Conservation (phyloP, 2,329 filamentous ascomycete genomes). For the Uncinocarpus reesii region DNA sequence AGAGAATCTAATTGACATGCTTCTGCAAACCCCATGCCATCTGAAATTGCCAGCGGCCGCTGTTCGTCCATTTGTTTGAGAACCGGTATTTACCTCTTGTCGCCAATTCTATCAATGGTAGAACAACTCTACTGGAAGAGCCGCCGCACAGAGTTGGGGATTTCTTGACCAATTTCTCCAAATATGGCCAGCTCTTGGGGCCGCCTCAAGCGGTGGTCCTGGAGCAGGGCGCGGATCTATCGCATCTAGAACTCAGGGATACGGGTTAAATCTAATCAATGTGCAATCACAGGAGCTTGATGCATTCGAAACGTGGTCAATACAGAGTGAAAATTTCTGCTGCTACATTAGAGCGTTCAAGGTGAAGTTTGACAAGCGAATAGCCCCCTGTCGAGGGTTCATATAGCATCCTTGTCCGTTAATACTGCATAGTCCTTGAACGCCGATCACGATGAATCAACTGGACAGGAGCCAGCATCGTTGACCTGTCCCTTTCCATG, state of each 20-base stretch:
- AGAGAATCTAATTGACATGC: no score
- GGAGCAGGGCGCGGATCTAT: no score
- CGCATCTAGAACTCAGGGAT: background rate
- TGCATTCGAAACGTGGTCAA: background rate
- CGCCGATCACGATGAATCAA: constrained; percentile 1
- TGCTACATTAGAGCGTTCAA: constrained; percentile 4
- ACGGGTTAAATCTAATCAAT: background rate
- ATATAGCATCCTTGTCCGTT: background rate
- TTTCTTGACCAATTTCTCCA: no score
- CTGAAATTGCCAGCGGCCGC: no score
- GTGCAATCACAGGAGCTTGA: background rate
- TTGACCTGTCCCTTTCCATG: background rate
- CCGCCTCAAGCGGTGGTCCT: no score
- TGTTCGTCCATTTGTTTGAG: no score
- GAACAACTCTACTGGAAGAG: no score
- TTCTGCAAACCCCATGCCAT: background rate
- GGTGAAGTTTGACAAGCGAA: background rate
- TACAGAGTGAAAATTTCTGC: background rate
- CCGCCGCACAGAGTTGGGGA: no score
- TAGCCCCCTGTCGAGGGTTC: background rate
- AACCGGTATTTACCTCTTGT: no score
- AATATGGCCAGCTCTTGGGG: no score
- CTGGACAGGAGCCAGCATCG: background rate
- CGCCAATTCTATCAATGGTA: no score
- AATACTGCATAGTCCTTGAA: constrained; percentile 1